Percentiles rank a stretch among this genome's conserved stretches.
phyloP scores from a whole-genome alignment of 257 asterid species.

The Thymus quinquecostatus region DNA sequence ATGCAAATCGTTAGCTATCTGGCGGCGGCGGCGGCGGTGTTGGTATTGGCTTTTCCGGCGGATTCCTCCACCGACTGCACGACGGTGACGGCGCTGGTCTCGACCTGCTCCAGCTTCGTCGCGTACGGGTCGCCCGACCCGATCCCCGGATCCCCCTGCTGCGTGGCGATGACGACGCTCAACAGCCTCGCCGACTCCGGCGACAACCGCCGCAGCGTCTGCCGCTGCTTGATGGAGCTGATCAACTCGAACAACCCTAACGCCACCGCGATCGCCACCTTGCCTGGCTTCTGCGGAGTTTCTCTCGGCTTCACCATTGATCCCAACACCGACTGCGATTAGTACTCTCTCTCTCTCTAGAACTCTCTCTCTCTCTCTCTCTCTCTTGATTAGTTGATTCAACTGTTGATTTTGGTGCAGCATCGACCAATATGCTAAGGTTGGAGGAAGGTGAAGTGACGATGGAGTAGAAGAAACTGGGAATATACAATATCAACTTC shows the following conservation, averaged over 20 bases:
- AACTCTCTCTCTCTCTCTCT: not conserved
- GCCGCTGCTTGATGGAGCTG: constrained; percentile 77
- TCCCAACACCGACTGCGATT: constrained; percentile 84
- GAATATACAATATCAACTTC: not conserved
- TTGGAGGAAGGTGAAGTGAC: constrained; percentile 28
- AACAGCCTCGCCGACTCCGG: constrained; percentile 47
- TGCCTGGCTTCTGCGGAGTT: constrained; percentile 94
- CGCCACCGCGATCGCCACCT: constrained; percentile 85
- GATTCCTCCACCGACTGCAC: constrained; percentile 49
- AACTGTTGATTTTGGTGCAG: constrained; percentile 34
- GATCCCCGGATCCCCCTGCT: constrained; percentile 76
- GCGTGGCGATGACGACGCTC: constrained; percentile 72
- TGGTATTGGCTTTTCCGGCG: not conserved
- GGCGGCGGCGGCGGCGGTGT: constrained; percentile 12
- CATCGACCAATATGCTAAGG: constrained; percentile 37
- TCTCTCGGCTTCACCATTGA: constrained; percentile 85
- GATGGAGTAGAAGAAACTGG: not conserved
- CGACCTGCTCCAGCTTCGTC: constrained; percentile 76
- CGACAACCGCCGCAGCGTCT: constrained; percentile 58
- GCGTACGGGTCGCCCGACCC: constrained; percentile 73
- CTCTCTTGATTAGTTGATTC: not conserved
- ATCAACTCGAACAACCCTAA: constrained; percentile 53
- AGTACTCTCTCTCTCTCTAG: constrained; percentile 39
- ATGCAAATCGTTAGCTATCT: not conserved
- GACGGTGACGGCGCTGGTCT: constrained; percentile 64